These are phyloP conservation scores for Trichoderma asperellum DNA, from an alignment of 2,329 filamentous ascomycete genomes.

Conservation along the genomic window DNA sequence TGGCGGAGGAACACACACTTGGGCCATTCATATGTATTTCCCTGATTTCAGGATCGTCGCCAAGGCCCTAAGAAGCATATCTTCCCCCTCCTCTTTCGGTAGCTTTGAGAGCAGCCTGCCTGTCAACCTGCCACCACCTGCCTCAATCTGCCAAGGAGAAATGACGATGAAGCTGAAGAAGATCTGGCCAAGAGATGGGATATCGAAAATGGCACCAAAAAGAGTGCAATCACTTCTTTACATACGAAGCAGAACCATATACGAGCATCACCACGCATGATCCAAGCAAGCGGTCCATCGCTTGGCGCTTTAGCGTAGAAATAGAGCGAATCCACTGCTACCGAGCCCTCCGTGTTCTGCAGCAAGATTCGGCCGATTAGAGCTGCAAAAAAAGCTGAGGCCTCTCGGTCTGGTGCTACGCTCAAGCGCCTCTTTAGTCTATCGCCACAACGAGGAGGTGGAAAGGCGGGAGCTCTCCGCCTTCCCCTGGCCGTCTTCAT, in stretches of 20 bases:
- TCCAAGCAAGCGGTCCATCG: not conserved
- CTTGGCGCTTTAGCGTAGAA: not conserved
- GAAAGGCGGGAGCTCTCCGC: not conserved
- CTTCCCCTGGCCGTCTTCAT: constrained; percentile 12
- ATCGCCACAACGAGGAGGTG: constrained; percentile 12
- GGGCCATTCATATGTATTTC: not conserved
- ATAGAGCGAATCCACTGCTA: not conserved
- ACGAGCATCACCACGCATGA: not conserved
- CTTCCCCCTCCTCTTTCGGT: constrained; percentile 14
- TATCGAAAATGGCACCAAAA: not conserved
- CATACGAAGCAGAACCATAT: not conserved
- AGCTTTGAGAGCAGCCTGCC: not conserved
- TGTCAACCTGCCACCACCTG: not conserved
- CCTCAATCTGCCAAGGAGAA: not conserved
- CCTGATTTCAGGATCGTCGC: constrained; percentile 25
- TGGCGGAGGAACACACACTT: not conserved
- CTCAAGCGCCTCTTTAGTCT: not conserved
- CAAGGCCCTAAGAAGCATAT: constrained; percentile 18
- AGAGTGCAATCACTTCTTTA: not conserved
- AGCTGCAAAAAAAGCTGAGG: constrained; percentile 10
- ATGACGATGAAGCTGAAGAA: not conserved
- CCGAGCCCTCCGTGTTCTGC: constrained; percentile 7
- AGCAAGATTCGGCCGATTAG: not conserved
- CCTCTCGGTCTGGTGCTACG: not conserved
- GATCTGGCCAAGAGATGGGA: not conserved